Conservation (phyloP, 225 moss, liverwort and hornwort species). For the Physcomitrium patens region DNA sequence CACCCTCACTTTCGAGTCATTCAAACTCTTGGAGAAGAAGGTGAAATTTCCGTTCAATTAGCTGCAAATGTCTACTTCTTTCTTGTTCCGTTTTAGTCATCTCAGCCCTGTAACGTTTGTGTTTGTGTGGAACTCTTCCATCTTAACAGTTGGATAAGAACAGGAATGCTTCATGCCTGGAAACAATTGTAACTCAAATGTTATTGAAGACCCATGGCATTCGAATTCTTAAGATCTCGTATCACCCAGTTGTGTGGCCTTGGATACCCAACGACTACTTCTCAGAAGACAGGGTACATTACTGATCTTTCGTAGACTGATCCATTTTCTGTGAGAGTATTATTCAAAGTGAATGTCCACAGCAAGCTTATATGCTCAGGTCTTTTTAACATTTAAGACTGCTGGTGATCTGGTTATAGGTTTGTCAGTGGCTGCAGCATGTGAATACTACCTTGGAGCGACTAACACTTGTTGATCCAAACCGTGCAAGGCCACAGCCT, state of each 20-base stretch:
- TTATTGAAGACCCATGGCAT: constrained; percentile 60
- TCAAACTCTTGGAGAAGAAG: constrained; percentile 67
- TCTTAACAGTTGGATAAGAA: constrained; percentile 58
- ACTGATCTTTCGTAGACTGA: background rate
- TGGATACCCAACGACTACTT: constrained; percentile 68
- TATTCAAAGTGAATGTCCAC: background rate
- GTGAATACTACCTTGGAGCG: constrained; percentile 58
- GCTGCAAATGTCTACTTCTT: constrained; percentile 6
- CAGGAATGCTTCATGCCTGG: constrained; percentile 66
- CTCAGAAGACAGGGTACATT: constrained; percentile 58
- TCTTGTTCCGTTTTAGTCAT: constrained; percentile 6
- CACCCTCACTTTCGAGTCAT: constrained; percentile 69
- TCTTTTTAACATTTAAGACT: constrained; percentile 6
- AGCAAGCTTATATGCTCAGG: constrained; percentile 6
- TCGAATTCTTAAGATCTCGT: constrained; percentile 65
- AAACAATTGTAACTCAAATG: constrained; percentile 66
- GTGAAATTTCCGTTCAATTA: constrained; percentile 25
- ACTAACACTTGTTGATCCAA: constrained; percentile 65
- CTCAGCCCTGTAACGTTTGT: constrained; percentile 11
- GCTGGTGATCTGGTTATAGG: constrained; percentile 40
- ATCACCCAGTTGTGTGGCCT: constrained; percentile 75
- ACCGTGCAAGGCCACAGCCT: constrained; percentile 63
- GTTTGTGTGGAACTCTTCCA: constrained; percentile 6
- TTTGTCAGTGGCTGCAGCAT: constrained; percentile 65
- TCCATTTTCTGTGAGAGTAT: background rate